Percentiles rank a stretch among this genome's conserved stretches.
phyloP scores from a whole-genome alignment of 2,329 filamentous ascomycete genomes.

The Diaporthe destruens region DNA sequence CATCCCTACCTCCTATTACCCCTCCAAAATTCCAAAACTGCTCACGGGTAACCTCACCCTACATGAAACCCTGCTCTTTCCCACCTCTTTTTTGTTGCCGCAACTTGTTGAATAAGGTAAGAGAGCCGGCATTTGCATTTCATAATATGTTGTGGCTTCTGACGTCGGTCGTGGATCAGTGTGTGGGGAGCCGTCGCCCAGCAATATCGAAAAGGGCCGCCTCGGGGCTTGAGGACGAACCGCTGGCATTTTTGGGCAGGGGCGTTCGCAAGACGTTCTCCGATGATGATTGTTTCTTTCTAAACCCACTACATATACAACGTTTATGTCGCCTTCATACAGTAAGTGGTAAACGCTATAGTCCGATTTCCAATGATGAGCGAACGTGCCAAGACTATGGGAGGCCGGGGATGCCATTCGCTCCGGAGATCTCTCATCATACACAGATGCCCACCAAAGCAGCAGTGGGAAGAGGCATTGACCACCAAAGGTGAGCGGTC shows the following conservation, averaged over 20 bases:
- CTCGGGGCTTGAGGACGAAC: not conserved
- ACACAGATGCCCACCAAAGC: not conserved
- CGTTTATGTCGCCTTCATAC: too few relatives aligned
- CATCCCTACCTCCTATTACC: slow-evolving; percentile 21
- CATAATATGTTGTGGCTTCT: slow-evolving; percentile 3
- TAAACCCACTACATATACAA: too few relatives aligned
- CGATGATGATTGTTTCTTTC: too few relatives aligned
- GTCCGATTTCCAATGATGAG: not conserved
- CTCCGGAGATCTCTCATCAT: not conserved
- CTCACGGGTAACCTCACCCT: not conserved
- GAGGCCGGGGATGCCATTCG: not conserved
- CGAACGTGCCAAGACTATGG: not conserved
- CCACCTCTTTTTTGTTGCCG: not conserved
- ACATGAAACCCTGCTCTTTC: not conserved
- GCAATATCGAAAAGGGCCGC: not conserved
- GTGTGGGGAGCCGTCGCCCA: not conserved
- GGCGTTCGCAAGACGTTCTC: too few relatives aligned
- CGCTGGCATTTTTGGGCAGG: not conserved
- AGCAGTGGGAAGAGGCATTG: not conserved
- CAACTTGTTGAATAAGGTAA: not conserved
- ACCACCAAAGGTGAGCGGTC: not conserved
- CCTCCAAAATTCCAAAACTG: not conserved
- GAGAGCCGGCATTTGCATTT: not conserved
- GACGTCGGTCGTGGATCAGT: slow-evolving; percentile 6
- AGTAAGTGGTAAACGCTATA: too few relatives aligned